Conservation (phyloP, 2,329 filamentous ascomycete species). For the Colletotrichum gloeosporioides region DNA sequence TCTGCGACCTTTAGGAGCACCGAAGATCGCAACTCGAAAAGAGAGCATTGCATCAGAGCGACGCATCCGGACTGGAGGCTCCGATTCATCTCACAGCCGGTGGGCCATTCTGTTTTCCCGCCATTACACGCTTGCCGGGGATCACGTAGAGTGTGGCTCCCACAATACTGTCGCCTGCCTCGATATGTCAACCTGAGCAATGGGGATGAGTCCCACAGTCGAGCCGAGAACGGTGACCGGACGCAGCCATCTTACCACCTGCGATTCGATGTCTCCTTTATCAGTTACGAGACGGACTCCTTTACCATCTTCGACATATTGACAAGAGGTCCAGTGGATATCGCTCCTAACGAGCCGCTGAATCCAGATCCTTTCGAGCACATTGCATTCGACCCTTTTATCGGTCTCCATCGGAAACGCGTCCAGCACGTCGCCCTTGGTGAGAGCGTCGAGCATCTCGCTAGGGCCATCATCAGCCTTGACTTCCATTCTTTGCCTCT, state of each 20-base stretch:
- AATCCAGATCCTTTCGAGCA: neutral
- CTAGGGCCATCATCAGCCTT: neutral
- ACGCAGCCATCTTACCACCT: neutral
- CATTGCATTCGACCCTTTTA: neutral
- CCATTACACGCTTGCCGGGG: neutral
- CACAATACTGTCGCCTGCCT: neutral
- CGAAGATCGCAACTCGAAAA: neutral
- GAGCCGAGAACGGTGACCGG: neutral
- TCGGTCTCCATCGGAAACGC: neutral
- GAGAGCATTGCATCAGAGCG: neutral
- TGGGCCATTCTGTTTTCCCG: neutral
- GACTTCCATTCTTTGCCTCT: neutral
- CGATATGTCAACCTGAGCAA: neutral
- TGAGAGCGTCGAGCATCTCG: neutral
- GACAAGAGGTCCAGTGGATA: neutral
- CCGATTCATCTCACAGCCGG: neutral
- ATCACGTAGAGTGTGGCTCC: neutral
- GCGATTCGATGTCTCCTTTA: neutral
- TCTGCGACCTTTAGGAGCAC: neutral
- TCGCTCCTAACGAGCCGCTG: neutral
- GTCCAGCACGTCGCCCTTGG: neutral
- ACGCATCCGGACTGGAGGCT: neutral
- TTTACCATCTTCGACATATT: neutral
- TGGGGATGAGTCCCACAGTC: neutral
- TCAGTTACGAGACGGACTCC: neutral